Evolutionary conservation across 2,329 filamentous ascomycete genomes (phyloP).

Genomic region (Tolypocladium tropicale): DNA sequence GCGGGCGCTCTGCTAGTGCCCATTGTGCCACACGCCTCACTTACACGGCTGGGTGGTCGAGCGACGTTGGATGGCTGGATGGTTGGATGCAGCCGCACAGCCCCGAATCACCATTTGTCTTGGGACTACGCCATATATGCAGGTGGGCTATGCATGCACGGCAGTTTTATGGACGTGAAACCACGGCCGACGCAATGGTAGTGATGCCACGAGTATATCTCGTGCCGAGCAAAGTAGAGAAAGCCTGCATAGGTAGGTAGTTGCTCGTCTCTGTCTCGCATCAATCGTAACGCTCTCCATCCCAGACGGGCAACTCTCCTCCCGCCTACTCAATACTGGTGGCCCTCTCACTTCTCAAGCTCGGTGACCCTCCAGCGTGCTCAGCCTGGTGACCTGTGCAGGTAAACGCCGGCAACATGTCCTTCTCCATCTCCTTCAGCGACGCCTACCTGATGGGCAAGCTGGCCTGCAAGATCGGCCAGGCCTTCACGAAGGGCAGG

Average conservation of each 20-base stretch:
- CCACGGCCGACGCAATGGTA: background rate
- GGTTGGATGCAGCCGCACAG: background rate
- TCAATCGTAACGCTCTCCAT: background rate
- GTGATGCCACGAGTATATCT: background rate
- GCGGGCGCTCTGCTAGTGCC: background rate
- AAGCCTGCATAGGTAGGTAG: no score
- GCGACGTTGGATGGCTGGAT: no score
- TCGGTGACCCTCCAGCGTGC: no score
- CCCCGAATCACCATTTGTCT: background rate
- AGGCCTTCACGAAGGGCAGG: conserved; percentile 4
- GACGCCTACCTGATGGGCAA: conserved; percentile 3
- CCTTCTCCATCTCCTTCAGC: background rate
- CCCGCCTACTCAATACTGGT: no score
- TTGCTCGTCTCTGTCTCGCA: background rate
- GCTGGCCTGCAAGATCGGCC: conserved; percentile 1
- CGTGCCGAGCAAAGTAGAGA: background rate
- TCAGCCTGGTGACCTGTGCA: background rate
- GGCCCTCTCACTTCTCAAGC: no score
- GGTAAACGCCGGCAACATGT: background rate
- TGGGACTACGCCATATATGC: background rate
- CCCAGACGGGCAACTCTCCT: background rate
- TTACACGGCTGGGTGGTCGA: background rate
- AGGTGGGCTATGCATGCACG: background rate
- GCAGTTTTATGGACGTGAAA: background rate
- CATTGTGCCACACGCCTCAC: background rate